Conservation (phyloP, 306 rosid genomes). For the Parietaria judaica region DNA sequence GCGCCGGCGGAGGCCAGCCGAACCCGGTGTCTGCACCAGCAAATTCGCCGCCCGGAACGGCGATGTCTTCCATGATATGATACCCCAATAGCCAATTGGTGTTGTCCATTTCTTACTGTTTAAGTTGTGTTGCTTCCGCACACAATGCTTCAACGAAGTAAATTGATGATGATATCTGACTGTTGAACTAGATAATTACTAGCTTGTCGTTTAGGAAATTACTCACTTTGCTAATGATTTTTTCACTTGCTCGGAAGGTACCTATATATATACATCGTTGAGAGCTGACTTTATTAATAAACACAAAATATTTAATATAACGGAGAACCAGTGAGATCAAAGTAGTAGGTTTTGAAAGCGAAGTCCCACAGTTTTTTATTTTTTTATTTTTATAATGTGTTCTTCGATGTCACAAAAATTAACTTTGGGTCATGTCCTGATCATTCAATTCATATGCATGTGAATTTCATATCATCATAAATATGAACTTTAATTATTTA, state of each 20-base stretch:
- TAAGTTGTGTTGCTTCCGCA: not conserved
- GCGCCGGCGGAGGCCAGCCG: slow-evolving; percentile 40
- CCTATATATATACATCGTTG: not conserved
- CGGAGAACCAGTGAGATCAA: not conserved
- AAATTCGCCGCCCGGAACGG: slow-evolving; percentile 33
- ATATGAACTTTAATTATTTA: no score
- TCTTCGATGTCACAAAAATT: not conserved
- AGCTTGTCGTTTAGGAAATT: not conserved
- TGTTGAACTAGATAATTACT: no score
- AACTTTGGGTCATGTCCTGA: no score
- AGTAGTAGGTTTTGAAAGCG: not conserved
- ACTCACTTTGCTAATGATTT: not conserved
- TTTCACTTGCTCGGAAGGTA: not conserved
- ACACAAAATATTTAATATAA: not conserved
- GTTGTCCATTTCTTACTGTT: slow-evolving; percentile 30
- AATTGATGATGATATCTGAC: not conserved
- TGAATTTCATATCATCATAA: no score
- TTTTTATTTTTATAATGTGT: not conserved
- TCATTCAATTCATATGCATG: no score
- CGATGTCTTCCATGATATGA: slow-evolving; percentile 29
- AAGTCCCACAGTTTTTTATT: not conserved
- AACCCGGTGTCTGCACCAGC: slow-evolving; percentile 35
- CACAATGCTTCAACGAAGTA: not conserved
- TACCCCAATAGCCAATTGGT: slow-evolving; percentile 55
- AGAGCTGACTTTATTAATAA: not conserved